Conservation (phyloP, 768 basidiomycete species). For the Boletus rubropictus region DNA sequence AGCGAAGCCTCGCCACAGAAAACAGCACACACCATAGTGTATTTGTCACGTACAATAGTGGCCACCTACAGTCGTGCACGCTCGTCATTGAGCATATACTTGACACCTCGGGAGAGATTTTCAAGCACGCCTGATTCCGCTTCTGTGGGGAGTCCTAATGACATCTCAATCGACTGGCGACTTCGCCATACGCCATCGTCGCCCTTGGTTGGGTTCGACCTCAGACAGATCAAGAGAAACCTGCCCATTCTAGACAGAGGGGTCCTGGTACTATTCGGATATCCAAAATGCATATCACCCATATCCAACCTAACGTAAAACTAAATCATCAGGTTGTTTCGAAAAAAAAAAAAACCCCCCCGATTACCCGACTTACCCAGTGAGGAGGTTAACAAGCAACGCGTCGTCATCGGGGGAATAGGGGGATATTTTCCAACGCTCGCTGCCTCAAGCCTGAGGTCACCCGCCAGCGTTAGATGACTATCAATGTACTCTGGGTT, state of each 20-base stretch:
- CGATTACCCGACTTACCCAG: conserved; percentile 5
- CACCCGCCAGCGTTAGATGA: conserved; percentile 6
- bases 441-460: conserved; percentile 11
- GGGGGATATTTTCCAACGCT: conserved; percentile 9
- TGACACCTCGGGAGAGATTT: conserved; percentile 5
- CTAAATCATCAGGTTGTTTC: neutral
- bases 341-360: neutral
- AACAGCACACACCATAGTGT: too few relatives aligned
- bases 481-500: conserved; percentile 6
- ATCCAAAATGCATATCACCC: conserved; percentile 14
- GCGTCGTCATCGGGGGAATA: neutral
- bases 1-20: too few relatives aligned
- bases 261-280: conserved; percentile 6
- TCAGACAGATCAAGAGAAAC: conserved; percentile 8
- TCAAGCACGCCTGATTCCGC: conserved; percentile 11
- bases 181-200: conserved; percentile 7
- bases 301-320: conserved; percentile 13
- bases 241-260: conserved; percentile 4
- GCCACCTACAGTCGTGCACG: neutral
- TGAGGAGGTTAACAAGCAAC: conserved; percentile 16
- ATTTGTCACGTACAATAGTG: neutral
- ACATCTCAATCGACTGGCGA: conserved; percentile 11
- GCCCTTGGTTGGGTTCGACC: conserved; percentile 14
- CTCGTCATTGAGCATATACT: conserved; percentile 1
- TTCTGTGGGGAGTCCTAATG: conserved; percentile 17